phyloP scores from a whole-genome alignment of 1,284 basidiomycete genomes.

The Pyrrhoderma lamaoense region DNA sequence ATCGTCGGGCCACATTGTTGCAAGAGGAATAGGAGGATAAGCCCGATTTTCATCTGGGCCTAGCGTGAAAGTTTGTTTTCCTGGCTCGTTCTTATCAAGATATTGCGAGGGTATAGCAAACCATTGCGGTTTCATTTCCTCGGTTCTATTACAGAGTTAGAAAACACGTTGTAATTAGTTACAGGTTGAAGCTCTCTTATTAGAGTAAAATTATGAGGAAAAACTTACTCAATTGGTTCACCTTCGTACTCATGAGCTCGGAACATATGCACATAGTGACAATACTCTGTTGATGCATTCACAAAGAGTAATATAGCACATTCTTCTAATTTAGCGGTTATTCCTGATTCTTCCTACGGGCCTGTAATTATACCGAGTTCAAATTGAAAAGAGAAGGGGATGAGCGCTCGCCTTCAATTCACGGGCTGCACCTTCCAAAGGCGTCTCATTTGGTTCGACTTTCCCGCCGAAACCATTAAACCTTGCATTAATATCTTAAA shows the following conservation, averaged over 20 bases:
- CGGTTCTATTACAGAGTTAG: too few relatives aligned
- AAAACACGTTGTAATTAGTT: too few relatives aligned
- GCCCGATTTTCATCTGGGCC: constrained; percentile 11
- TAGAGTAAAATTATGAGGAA: neutral
- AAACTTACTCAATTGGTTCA: constrained; percentile 23
- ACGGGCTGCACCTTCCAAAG: constrained; percentile 33
- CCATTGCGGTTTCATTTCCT: constrained; percentile 38
- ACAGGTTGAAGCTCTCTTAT: too few relatives aligned
- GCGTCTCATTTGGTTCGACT: constrained; percentile 36
- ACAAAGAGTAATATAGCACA: constrained; percentile 25
- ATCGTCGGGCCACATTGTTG: constrained; percentile 37
- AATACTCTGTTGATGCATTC: constrained; percentile 18
- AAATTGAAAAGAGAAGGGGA: neutral
- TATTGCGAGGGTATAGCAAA: constrained; percentile 27
- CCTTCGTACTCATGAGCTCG: constrained; percentile 20
- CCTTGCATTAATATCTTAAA: constrained; percentile 24
- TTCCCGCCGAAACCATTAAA: constrained; percentile 49
- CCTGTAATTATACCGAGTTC: neutral
- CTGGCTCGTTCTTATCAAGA: constrained; percentile 3
- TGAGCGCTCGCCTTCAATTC: constrained; percentile 32
- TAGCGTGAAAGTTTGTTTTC: constrained; percentile 11
- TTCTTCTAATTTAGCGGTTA: constrained; percentile 21
- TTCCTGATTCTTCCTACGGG: constrained; percentile 32
- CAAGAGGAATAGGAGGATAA: constrained; percentile 28
- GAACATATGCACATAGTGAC: constrained; percentile 24